A percentile compares a stretch with the other conserved stretches of the same genome.
Conservation (phyloP, 768 basidiomycete genomes). For the Tulasnella sp. region DNA sequence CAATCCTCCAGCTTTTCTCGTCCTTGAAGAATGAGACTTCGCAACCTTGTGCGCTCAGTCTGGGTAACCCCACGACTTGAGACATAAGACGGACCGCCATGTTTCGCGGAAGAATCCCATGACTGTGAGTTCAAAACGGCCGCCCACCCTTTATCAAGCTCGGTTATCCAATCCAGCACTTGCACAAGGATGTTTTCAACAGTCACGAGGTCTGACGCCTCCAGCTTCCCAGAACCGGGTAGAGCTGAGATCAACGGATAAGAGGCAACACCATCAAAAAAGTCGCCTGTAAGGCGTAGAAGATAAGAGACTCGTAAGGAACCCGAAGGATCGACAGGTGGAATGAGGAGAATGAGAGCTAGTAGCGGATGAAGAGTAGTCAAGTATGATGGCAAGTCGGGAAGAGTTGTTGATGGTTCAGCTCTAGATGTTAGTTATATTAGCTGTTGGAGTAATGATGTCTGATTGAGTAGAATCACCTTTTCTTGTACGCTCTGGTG, state of each 20-base stretch:
- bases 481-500: constrained; percentile 60
- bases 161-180: constrained; percentile 53
- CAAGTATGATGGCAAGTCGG: constrained; percentile 49
- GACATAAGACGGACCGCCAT: constrained; percentile 26
- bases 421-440: not conserved
- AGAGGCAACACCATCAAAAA: constrained; percentile 45
- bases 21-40: constrained; percentile 50
- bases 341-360: constrained; percentile 55
- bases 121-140: constrained; percentile 48
- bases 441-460: not conserved
- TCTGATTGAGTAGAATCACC: constrained; percentile 35
- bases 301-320: constrained; percentile 51
- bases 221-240: not conserved
- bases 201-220: constrained; percentile 24
- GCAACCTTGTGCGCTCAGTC: constrained; percentile 58
- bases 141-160: constrained; percentile 64
- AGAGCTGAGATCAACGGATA: constrained; percentile 30
- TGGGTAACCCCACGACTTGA: constrained; percentile 36
- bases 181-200: constrained; percentile 31
- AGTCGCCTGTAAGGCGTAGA: constrained; percentile 60
- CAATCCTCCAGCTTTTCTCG: constrained; percentile 56
- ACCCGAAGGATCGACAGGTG: constrained; percentile 58
- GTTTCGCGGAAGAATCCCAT: constrained; percentile 45
- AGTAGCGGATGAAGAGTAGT: constrained; percentile 43
- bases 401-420: constrained; percentile 18